These are phyloP conservation scores for Debaryomycetaceae sp. DNA, from an alignment of 1,139 yeast species.

Conservation along the genomic window DNA sequence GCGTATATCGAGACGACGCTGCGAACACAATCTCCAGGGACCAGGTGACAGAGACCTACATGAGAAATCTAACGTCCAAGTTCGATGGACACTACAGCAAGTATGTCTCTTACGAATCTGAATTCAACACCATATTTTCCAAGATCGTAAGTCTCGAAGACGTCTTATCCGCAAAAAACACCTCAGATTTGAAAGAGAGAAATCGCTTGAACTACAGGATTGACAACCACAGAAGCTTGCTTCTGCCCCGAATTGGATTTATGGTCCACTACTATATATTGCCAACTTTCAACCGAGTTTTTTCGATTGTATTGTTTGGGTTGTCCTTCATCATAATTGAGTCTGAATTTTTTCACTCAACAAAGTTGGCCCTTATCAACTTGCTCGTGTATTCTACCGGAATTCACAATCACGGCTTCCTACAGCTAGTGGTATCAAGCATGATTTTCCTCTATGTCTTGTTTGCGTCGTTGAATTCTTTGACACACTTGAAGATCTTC, in stretches of 20 bases:
- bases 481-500: conserved; percentile 67
- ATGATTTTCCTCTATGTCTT: conserved; percentile 65
- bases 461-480: conserved; percentile 58
- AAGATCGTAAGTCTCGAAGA: conserved; percentile 42
- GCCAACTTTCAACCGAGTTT: conserved; percentile 44
- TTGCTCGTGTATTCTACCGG: conserved; percentile 30
- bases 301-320: conserved; percentile 36
- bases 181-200: conserved; percentile 18
- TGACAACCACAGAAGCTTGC: conserved; percentile 15
- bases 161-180: conserved; percentile 29
- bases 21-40: conserved; percentile 26
- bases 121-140: conserved; percentile 32
- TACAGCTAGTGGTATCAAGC: conserved; percentile 37
- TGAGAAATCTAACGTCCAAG: conserved; percentile 33
- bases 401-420: conserved; percentile 13
- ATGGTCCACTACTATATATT: conserved; percentile 36
- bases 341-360: conserved; percentile 75
- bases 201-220: conserved; percentile 30
- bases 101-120: conserved; percentile 41
- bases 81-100: conserved; percentile 39
- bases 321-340: conserved; percentile 56
- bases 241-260: conserved; percentile 25
- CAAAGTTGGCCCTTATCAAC: conserved; percentile 60
- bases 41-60: conserved; percentile 32
- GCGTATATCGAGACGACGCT: conserved; percentile 24